Conservation (phyloP, 2,329 filamentous ascomycete genomes). For the Raffaelea arxii region DNA sequence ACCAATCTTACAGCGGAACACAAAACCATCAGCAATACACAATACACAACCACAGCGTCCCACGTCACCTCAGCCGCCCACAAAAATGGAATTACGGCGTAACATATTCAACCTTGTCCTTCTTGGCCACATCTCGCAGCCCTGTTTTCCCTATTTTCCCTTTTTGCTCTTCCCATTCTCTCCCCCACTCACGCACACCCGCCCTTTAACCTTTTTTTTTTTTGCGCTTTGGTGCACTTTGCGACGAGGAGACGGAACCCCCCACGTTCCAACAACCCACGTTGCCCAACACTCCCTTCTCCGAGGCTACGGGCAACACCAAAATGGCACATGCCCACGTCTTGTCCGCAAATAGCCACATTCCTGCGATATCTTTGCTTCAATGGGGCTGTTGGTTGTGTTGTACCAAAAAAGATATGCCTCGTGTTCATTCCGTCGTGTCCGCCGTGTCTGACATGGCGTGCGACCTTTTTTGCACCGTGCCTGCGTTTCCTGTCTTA, state of each 20-base stretch:
- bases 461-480: neutral
- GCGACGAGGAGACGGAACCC: too few relatives aligned
- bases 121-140: neutral
- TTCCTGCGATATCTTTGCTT: too few relatives aligned
- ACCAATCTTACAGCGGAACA: too few relatives aligned
- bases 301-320: neutral
- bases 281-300: neutral
- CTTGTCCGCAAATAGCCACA: neutral
- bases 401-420: neutral
- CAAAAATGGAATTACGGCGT: too few relatives aligned
- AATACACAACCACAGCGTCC: neutral
- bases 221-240: too few relatives aligned
- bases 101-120: too few relatives aligned
- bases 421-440: neutral
- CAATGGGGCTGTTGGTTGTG: neutral
- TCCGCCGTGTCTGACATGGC: constrained; percentile 2
- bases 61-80: too few relatives aligned
- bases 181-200: too few relatives aligned
- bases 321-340: neutral
- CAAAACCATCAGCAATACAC: too few relatives aligned
- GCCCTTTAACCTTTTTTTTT: too few relatives aligned
- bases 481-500: too few relatives aligned
- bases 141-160: neutral
- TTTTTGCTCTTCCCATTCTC: neutral
- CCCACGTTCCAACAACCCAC: neutral